Base-by-base conservation (phyloP, 148 eudicot genomes). In the Chenopodium formosanum region DNA sequence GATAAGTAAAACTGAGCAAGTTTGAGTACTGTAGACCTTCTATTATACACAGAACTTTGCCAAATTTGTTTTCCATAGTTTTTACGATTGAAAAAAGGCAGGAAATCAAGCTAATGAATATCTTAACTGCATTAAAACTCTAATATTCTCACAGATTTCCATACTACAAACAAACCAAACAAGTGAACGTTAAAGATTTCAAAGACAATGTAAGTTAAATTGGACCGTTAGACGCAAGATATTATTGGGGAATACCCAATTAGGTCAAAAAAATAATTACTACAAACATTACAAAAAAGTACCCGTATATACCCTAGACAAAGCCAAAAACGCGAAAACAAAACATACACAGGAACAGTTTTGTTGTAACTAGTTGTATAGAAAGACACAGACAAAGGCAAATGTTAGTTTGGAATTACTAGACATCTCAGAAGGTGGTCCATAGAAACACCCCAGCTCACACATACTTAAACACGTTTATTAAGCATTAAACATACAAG, bases 341-440 rank as follows among this genome's bases (percentile, higher is more conserved):
- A 71, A 25, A 40, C 10, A 40, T 19, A 17, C 10, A 9, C 6
- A 44, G 16, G 29, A n/a, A 25, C 2, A 64, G 34, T 34, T 20
- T 81, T 25, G 60, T 27, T 14, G 32, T 63, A 80, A 73, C 52
- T 40, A 25, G 44, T 58, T 29, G 34, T 65, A 40, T 44, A 72
- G 73, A 77, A 22, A 74, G 80, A 71, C 3, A 50, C 20, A 80
- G 73, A 65, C 64, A 65, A 65, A 20, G 48, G 80, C 81, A 84
- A 70, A n/a, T 52, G 16, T 65, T 50, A 25, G 13, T 62, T 84
- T 80, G 78, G 64, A 81, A 25, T 52, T 77, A 80, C 76, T 63
- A 9, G 25, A 7, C 74, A 70, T 32, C 68, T 52, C 58, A 74
- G 2, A 63, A 48, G 27, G 86, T 71, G 86, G 83, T 84, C 86